Evolutionary conservation across 1,284 basidiomycete genomes (phyloP).

Genomic region (Trichosporon inkin): DNA sequence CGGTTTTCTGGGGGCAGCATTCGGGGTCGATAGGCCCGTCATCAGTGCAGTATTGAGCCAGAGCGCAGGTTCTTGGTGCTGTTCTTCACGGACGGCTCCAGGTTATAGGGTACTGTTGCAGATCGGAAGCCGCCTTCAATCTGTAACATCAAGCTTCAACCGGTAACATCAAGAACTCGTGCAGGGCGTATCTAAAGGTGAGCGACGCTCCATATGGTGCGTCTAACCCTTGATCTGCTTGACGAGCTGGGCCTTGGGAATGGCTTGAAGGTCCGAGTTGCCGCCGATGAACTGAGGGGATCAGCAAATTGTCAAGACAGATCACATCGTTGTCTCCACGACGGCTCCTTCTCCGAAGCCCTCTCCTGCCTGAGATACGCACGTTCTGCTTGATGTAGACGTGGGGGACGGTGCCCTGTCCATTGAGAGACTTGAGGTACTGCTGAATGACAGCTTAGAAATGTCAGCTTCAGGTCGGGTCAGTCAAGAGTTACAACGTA

Average conservation of each 20-base stretch:
- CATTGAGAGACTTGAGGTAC: conserved; percentile 44
- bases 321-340: neutral
- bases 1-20: too few relatives aligned
- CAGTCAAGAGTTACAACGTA: conserved; percentile 22
- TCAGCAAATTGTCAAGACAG: neutral
- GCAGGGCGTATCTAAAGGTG: neutral
- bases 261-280: conserved; percentile 45
- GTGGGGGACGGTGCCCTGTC: conserved; percentile 49
- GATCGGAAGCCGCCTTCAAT: too few relatives aligned
- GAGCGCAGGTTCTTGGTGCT: too few relatives aligned
- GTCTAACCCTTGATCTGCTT: conserved; percentile 30
- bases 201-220: neutral
- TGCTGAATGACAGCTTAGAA: conserved; percentile 45
- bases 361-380: neutral
- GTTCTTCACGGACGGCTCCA: too few relatives aligned
- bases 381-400: conserved; percentile 44
- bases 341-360: neutral
- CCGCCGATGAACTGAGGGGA: conserved; percentile 47
- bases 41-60: too few relatives aligned
- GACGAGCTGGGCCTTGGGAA: conserved; percentile 40
- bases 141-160: neutral
- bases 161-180: neutral
- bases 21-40: too few relatives aligned
- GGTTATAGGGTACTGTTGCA: too few relatives aligned
- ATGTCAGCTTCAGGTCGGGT: neutral